These are phyloP conservation scores for Cyclaneusma minus DNA, from an alignment of 2,329 filamentous ascomycete genomes.

Conservation along the genomic window DNA sequence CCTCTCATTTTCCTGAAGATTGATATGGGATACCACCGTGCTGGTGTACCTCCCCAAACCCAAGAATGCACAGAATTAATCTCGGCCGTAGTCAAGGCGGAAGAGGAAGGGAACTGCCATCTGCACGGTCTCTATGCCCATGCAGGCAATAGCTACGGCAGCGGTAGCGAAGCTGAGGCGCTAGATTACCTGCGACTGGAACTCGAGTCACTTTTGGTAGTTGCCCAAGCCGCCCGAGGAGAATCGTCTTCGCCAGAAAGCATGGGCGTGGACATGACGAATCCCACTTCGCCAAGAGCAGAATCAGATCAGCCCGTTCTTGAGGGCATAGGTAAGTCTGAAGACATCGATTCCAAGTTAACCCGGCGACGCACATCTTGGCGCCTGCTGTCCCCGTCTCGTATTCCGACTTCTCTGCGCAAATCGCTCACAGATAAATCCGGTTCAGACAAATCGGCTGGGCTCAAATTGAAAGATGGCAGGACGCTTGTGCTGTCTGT, in stretches of 20 bases:
- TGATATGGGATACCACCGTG: conserved; percentile 57
- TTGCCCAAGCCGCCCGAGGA: conserved; percentile 25
- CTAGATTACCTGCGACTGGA: conserved; percentile 43
- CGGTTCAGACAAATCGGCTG: background rate
- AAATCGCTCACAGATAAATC: background rate
- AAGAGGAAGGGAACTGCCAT: conserved; percentile 20
- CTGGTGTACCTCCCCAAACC: conserved; percentile 43
- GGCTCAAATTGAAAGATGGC: too few species aligned
- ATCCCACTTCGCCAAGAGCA: too few species aligned
- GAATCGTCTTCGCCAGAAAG: too few species aligned
- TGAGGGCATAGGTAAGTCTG: too few species aligned
- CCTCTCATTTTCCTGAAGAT: conserved; percentile 56
- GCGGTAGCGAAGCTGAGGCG: conserved; percentile 37
- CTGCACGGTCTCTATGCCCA: conserved; percentile 59
- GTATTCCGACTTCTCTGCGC: too few species aligned
- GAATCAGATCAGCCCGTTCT: too few species aligned
- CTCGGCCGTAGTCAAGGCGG: conserved; percentile 24
- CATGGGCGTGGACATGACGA: conserved; percentile 15
- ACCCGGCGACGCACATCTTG: too few species aligned
- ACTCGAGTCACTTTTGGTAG: conserved; percentile 34
- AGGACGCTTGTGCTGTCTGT: conserved; percentile 42
- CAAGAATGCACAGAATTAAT: conserved; percentile 30
- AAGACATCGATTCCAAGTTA: too few species aligned
- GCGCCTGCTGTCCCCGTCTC: conserved; percentile 5
- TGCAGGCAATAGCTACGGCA: conserved; percentile 54